Base-by-base conservation (phyloP, 2,329 filamentous ascomycete species). In the Meredithiella fracta region DNA sequence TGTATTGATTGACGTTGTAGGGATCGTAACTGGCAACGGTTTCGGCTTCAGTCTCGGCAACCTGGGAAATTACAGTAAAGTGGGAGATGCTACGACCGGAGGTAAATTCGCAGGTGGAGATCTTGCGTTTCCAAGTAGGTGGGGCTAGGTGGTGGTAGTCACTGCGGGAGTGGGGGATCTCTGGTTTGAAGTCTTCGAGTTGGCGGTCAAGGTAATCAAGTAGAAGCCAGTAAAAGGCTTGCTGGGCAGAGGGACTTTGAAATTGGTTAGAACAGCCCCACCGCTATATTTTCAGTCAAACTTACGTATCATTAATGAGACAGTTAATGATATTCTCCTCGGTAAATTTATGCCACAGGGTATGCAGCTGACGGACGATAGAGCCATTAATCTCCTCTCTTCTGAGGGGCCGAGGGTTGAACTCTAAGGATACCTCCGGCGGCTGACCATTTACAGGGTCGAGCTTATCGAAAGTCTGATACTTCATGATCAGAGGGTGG, bases 171-270 rank as follows among this genome's bases (percentile, higher is more conserved):
- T 92, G 85, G n/a, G 79, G 79, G 56, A 96, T 72, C 22, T 85
- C 78, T 29, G 82, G 81, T 58, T 84, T 84, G 64, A 92, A 97
- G 64, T 95, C 86, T 65, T 97, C 90, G 1, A 94, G 69, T 62
- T 92, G 83, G 60, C 87, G 82, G 60, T 94, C 82, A 47, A 86
- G 79, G 66, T 95, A 94, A 66, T 83, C 85, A 61, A 84, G 70
- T 6, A 98, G 76, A 20, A 94, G 77, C 68, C 82, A 85, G 67
- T 97, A 98, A 67, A 97, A 96, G 61, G 91, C 77, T 65, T 95
- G 94, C 65, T 96, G 89, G 56, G 95, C 87, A 61, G 94, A 97
- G 3, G 79, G 73, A 60, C 85, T 91, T 34, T 5, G 11, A 5
- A 11, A 5, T 11, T 34, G 5, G 29, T 34, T 34, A 34, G 29